Percentiles rank a stretch among this genome's conserved stretches.
Conservation (phyloP, 768 basidiomycete genomes). For the Nevesoporus exiguus region DNA sequence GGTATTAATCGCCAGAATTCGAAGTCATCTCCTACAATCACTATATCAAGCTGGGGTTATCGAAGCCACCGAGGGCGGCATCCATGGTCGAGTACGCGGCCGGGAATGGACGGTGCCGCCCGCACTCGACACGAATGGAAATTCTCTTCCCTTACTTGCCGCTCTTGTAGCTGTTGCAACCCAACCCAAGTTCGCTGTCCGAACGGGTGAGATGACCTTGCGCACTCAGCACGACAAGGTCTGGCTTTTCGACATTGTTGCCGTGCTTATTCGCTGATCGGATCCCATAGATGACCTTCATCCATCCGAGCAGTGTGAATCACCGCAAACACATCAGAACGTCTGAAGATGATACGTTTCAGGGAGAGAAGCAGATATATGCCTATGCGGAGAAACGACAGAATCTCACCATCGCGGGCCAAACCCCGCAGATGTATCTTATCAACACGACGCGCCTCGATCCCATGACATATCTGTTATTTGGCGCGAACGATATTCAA, state of each 20-base stretch:
- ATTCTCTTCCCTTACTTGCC: slow-evolving; percentile 72
- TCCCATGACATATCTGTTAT: slow-evolving; percentile 85
- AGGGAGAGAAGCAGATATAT: slow-evolving; percentile 68
- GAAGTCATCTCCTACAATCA: slow-evolving; percentile 70
- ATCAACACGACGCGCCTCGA: slow-evolving; percentile 83
- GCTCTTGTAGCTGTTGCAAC: slow-evolving; percentile 82
- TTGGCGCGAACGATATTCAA: slow-evolving; percentile 79
- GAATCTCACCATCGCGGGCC: slow-evolving; percentile 53
- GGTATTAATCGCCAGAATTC: slow-evolving; percentile 75
- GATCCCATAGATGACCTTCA: slow-evolving; percentile 55
- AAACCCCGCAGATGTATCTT: slow-evolving; percentile 61
- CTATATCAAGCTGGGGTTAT: slow-evolving; percentile 81
- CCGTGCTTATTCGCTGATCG: slow-evolving; percentile 12
- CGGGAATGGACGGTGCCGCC: slow-evolving; percentile 50
- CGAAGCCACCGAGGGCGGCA: slow-evolving; percentile 71
- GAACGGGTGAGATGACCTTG: slow-evolving; percentile 61
- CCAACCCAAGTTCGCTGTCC: slow-evolving; percentile 88
- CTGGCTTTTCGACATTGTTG: slow-evolving; percentile 12
- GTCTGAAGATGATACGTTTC: slow-evolving; percentile 18
- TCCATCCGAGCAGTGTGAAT: slow-evolving; percentile 88
- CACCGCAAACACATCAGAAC: slow-evolving; percentile 48
- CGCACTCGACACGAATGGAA: slow-evolving; percentile 67
- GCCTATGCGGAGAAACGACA: slow-evolving; percentile 83
- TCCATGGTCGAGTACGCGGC: slow-evolving; percentile 28
- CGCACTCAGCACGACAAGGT: slow-evolving; percentile 87